Percentiles rank a stretch among this genome's conserved stretches.
Conservation (phyloP, 345 rosid genomes). For the Acer negundo region DNA sequence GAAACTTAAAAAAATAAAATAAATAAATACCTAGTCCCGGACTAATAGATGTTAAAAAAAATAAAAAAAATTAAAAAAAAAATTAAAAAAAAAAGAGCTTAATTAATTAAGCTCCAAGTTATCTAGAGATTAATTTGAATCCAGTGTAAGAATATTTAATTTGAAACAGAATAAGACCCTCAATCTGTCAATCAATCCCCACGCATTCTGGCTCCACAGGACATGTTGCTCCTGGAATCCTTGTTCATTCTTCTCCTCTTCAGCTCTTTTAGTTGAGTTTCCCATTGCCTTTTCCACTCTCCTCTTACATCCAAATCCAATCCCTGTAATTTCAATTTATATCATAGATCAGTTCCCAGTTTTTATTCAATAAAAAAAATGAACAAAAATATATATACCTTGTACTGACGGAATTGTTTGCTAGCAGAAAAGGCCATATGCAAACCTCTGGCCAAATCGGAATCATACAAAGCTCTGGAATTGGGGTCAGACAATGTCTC, state of each 20-base stretch:
- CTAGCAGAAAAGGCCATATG: slow-evolving; percentile 10
- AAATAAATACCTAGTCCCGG: no score
- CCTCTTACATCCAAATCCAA: neutral
- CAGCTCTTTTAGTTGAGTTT: slow-evolving; percentile 30
- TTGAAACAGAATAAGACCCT: no score
- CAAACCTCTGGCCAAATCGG: slow-evolving; percentile 16
- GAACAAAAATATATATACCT: no score
- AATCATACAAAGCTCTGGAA: slow-evolving; percentile 25
- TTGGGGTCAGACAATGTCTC: slow-evolving; percentile 30
- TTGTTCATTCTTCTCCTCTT: slow-evolving; percentile 16
- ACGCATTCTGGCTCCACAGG: slow-evolving; percentile 32
- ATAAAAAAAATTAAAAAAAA: no score
- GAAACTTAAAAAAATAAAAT: no score
- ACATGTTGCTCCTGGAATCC: slow-evolving; percentile 14
- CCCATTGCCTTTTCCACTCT: slow-evolving; percentile 27
- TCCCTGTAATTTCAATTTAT: neutral
- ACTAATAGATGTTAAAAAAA: no score
- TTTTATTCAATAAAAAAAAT: no score
- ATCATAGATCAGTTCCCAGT: no score
- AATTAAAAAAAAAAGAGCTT: no score
- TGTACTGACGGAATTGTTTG: neutral
- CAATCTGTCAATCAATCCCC: neutral
- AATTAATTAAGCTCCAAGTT: no score
- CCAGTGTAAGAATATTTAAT: no score
- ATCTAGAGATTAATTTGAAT: no score